Percentiles rank a stretch among this genome's conserved stretches.
Evolutionary conservation across 768 basidiomycete species (phyloP).

Genomic region (Coprinopsis cinerea): DNA sequence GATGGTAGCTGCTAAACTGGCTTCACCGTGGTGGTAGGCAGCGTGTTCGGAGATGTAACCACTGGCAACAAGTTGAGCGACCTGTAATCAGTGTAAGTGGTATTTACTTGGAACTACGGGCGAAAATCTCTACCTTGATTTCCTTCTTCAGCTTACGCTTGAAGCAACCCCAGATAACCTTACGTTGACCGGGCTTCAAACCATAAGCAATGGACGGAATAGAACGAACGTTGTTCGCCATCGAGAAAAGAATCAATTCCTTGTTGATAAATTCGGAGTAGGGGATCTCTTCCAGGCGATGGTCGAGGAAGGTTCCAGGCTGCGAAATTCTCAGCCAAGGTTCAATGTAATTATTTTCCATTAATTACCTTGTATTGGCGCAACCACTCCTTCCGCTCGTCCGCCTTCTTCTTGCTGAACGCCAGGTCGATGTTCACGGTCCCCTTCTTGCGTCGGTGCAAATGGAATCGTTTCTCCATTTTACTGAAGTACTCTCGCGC

Average conservation of each 20-base stretch:
- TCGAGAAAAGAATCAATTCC: conserved; percentile 96
- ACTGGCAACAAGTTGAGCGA: conserved; percentile 90
- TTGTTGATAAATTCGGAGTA: conserved; percentile 96
- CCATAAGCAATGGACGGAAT: conserved; percentile 94
- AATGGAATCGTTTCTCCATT: conserved; percentile 93
- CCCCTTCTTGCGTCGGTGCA: conserved; percentile 70
- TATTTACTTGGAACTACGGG: background rate
- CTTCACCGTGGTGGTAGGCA: conserved; percentile 96
- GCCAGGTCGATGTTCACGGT: conserved; percentile 91
- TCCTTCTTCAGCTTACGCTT: conserved; percentile 89
- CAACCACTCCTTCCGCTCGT: conserved; percentile 98
- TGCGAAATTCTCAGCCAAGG: conserved; percentile 25
- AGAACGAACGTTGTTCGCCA: conserved; percentile 98
- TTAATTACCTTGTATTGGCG: conserved; percentile 85
- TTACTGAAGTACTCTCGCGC: conserved; percentile 90
- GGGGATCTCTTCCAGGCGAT: conserved; percentile 78
- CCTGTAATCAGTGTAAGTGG: conserved; percentile 34
- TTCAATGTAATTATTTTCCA: background rate
- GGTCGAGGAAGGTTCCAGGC: conserved; percentile 94
- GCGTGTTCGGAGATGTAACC: conserved; percentile 94
- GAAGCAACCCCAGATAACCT: conserved; percentile 95
- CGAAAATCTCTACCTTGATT: conserved; percentile 86
- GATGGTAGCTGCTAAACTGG: conserved; percentile 81
- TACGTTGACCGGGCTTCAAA: conserved; percentile 94
- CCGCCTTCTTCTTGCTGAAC: conserved; percentile 99